These are phyloP conservation scores for Ambrosia trifida DNA, from an alignment of 129 eudicot genomes.

Conservation along the genomic window DNA sequence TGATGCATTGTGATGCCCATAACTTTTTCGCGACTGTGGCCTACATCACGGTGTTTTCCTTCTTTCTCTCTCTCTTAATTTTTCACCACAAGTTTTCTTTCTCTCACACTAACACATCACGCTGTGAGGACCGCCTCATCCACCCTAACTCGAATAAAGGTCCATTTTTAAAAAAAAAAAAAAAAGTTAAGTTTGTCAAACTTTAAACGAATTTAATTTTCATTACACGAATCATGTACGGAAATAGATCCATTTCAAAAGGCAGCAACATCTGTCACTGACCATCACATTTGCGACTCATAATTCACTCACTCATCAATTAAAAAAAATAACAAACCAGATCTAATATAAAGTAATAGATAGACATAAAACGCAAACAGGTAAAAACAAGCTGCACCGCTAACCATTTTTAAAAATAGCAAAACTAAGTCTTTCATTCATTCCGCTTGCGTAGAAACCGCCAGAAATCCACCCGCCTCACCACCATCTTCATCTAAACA, in stretches of 20 bases:
- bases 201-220: neutral
- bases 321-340: constrained; percentile 5
- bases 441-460: constrained; percentile 16
- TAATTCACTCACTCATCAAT: neutral
- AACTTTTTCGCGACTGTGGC: too few species aligned
- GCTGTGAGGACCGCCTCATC: too few species aligned
- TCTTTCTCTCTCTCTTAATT: too few species aligned
- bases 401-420: too few species aligned
- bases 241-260: constrained; percentile 2
- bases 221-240: neutral
- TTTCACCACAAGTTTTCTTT: too few species aligned
- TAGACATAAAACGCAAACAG: too few species aligned
- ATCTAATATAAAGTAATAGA: neutral
- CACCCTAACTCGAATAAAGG: too few species aligned
- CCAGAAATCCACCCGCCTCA: constrained; percentile 43
- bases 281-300: constrained; percentile 16
- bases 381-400: too few species aligned
- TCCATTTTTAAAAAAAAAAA: neutral
- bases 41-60: too few species aligned
- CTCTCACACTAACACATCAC: too few species aligned
- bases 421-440: too few species aligned
- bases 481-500: constrained; percentile 54
- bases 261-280: neutral
- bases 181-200: neutral
- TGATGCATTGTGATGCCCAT: too few species aligned